Evolutionary conservation across 805 yeast genomes (phyloP), one percentile per base, ranked within the genome.

Genomic region (Sungouiella thailandica): DNA sequence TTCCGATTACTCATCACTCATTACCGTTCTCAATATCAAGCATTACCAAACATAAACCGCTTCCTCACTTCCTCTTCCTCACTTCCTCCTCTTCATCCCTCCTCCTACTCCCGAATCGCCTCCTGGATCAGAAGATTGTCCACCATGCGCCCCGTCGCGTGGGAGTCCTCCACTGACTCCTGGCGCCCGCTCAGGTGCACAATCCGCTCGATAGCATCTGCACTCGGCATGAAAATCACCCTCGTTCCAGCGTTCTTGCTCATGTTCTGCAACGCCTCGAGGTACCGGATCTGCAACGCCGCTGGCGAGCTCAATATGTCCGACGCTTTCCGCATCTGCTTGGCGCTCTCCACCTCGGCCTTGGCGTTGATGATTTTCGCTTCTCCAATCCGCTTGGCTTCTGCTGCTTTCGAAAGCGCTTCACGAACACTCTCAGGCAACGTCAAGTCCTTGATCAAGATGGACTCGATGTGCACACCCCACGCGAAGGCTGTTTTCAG

Each of bases 191-290:
- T 31, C 16, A 47, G 42, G 25, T 57, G 46, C 5, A 66, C 69
- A 39, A 64, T 53, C 36, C 47, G 54, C 46, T 67, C 72, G 32
- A 67, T 60, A 39, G 62, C 63, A 39, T 61, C 68, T 7, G 69
- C 52, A 12, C 69, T 62, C 5, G 88, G 87, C 86, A 80, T 80
- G 56, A 80, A 80, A 19, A 80, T 80, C 34, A 80, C 87, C 57
- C 79, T 76, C n/a, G 83, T 60, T 38, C 73, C 71, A 1, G 85
- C 62, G 32, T 68, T 50, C 41, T 62, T 74, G 23, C 85, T 82
- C 86, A 80, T 80, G 40, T 64, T 66, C 58, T 79, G 85, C 78
- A 80, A 76, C n/a, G 87, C 87, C 48, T 80, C 88, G 57, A 80
- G 68, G 52, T 80, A 80, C 57, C 88, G 65, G 54, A 80, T 80